phyloP scores from a whole-genome alignment of 2,329 filamentous ascomycete species.

The Phialocephala sp. region DNA sequence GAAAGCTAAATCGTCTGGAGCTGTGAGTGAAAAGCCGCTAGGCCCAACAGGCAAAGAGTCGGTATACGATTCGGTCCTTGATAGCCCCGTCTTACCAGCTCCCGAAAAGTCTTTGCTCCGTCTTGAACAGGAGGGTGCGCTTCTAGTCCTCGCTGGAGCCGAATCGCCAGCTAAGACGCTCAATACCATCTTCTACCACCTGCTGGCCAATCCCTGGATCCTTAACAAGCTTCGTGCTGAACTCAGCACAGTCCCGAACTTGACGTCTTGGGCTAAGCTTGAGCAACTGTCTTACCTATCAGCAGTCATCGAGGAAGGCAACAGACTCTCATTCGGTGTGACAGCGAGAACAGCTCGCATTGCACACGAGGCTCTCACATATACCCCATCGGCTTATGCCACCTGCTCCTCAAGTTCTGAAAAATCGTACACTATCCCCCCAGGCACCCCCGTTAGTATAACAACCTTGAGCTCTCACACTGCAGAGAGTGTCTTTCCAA shows the following conservation, averaged over 20 bases:
- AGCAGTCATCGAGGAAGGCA: background rate
- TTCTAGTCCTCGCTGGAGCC: background rate
- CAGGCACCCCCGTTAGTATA: constrained; percentile 47
- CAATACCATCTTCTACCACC: background rate
- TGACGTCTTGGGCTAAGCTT: background rate
- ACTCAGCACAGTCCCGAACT: background rate
- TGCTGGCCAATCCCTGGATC: background rate
- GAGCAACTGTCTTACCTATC: constrained; percentile 1
- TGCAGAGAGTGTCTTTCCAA: constrained; percentile 19
- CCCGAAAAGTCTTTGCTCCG: background rate
- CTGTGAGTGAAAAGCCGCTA: background rate
- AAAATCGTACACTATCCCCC: constrained; percentile 24
- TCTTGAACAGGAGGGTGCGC: background rate
- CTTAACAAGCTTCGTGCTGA: background rate
- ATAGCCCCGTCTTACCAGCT: background rate
- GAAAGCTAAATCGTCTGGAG: background rate
- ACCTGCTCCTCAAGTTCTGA: background rate
- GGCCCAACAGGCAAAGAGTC: background rate
- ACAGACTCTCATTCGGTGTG: background rate
- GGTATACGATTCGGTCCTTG: background rate
- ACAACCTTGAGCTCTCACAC: constrained; percentile 36
- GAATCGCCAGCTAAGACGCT: background rate
- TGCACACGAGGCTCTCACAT: background rate
- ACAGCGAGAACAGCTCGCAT: background rate
- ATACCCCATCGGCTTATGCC: background rate